Evolutionary conservation across 257 asterid genomes (phyloP).

Genomic region (Coffea eugenioides): DNA sequence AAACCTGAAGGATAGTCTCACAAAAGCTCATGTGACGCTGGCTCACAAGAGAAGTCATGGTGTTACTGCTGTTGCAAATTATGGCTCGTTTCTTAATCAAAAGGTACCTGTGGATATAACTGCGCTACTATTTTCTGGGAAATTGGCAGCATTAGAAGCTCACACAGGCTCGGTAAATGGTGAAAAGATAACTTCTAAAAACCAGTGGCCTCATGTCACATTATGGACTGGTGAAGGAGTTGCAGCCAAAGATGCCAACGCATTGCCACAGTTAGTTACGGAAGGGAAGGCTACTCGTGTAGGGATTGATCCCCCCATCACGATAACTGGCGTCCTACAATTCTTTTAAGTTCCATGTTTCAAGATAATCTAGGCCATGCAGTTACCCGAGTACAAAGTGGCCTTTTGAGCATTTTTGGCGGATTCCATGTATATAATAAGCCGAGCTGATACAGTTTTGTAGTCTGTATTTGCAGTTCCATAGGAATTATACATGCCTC

Average conservation of each 20-base stretch:
- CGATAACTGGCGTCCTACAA: conserved; percentile 60
- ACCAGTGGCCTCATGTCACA: conserved; percentile 88
- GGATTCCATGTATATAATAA: conserved; percentile 11
- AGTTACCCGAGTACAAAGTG: background rate
- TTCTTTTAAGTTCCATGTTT: conserved; percentile 40
- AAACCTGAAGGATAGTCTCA: conserved; percentile 50
- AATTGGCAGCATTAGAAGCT: conserved; percentile 79
- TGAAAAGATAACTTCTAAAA: conserved; percentile 64
- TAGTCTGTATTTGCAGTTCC: conserved; percentile 6
- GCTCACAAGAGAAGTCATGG: conserved; percentile 96
- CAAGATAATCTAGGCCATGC: background rate
- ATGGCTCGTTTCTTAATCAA: conserved; percentile 54
- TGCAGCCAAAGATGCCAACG: conserved; percentile 69
- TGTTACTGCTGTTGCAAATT: conserved; percentile 69
- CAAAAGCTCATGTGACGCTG: conserved; percentile 75
- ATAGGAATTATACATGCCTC: background rate
- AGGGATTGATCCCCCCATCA: conserved; percentile 68
- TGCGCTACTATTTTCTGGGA: conserved; percentile 63
- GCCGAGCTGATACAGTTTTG: conserved; percentile 26
- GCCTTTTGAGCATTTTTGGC: background rate
- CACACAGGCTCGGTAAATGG: conserved; percentile 66
- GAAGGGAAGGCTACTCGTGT: conserved; percentile 78
- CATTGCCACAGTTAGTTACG: conserved; percentile 52
- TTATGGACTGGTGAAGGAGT: conserved; percentile 76
- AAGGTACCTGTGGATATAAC: conserved; percentile 53